Conservation (phyloP, 108 stramenopile species). For the Fistulifera pelliculosa region DNA sequence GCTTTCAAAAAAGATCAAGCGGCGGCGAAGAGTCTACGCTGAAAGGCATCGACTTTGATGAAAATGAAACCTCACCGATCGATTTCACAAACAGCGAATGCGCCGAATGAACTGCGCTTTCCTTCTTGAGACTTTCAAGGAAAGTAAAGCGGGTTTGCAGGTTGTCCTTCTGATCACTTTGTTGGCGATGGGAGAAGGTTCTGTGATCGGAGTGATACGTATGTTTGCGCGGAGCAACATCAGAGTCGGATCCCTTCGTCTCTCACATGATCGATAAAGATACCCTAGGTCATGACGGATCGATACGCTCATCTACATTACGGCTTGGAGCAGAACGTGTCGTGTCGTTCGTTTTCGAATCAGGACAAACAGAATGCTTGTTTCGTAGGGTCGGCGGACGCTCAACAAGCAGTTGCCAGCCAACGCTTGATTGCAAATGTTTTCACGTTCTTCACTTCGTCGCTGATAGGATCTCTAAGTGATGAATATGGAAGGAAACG, state of each 20-base stretch:
- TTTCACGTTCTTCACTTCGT: constrained; percentile 63
- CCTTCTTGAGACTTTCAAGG: constrained; percentile 35
- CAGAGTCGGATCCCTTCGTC: no score
- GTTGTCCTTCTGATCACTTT: constrained; percentile 58
- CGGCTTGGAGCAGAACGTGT: not conserved
- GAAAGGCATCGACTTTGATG: no score
- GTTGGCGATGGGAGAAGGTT: constrained; percentile 61
- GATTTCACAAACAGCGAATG: no score
- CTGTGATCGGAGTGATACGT: constrained; percentile 56
- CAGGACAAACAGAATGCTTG: constrained; percentile 44
- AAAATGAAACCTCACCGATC: no score
- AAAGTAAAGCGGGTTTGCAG: constrained; percentile 55
- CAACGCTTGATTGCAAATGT: constrained; percentile 44
- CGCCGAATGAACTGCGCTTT: not conserved
- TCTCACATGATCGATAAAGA: no score
- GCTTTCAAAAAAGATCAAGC: no score
- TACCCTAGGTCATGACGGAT: constrained; percentile 68
- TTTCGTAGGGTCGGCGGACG: constrained; percentile 55
- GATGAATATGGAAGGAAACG: constrained; percentile 61
- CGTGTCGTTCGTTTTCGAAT: constrained; percentile 2
- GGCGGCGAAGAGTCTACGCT: no score
- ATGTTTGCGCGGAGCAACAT: no score
- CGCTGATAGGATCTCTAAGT: constrained; percentile 67
- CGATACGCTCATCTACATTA: constrained; percentile 55
- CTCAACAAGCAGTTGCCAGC: constrained; percentile 53